Evolutionary conservation across 495 filamentous ascomycete genomes (phyloP), one percentile per base, ranked within the genome.

Genomic region (Neurospora pannonica): DNA sequence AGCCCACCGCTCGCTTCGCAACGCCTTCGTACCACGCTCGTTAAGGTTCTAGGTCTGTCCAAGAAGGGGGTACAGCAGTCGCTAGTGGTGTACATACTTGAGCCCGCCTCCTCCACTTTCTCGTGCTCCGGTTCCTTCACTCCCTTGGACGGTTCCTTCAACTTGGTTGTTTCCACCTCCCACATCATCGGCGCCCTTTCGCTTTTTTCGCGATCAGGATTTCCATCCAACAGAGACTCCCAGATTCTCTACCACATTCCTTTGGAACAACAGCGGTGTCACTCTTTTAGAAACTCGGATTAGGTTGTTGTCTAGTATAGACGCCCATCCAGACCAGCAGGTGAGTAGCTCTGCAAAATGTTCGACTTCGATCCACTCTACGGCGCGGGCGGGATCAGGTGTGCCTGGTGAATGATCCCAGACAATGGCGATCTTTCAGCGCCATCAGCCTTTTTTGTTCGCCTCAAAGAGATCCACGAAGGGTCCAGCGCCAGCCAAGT

Each of bases 171-270:
- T n/a, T 54, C 73, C 72, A 77, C 77, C 48, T 81, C 79, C 38
- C 73, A 71, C 54, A 62, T 73, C 77, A 21, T 76, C 78, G n/a
- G 71, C 69, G 21, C 75, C 70, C 69, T 40, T 67, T 46, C 75
- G 62, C 75, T 72, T 78, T 78, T 21, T 78, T 77, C 75, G 69
- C 75, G 70, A 71, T 71, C 60, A 46, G 70, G 67, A 67, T 80
- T 70, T 84, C 81, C 80, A 81, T 80, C 84, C 85, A 87, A 86
- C 82, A 85, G 86, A 88, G 86, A 85, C 84, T 82, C 77, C 74
- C 39, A 74, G 40, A 72, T 85, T 87, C 86, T 88, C 87, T 85
- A 85, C 81, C 84, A 89, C 87, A 86, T 86, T 89, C 87, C 74
- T 89, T 89, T 88, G 85, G 87, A 86, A 86, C 79, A 71, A 80